These are phyloP conservation scores for Porpolomopsis calyptriformis DNA, from an alignment of 768 basidiomycete species.

Conservation along the genomic window DNA sequence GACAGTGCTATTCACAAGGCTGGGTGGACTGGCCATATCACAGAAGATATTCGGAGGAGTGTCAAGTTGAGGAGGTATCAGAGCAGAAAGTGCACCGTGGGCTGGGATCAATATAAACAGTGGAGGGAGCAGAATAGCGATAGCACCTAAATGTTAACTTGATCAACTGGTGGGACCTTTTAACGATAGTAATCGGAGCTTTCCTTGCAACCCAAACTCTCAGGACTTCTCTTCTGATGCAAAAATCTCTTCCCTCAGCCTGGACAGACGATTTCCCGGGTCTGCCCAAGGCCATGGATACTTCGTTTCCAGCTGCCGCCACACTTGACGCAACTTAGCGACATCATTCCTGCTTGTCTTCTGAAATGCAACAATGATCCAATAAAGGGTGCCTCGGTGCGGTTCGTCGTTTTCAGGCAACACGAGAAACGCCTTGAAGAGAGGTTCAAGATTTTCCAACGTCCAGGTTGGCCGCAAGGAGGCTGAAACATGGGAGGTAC, in stretches of 20 bases:
- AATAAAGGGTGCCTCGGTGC: constrained; percentile 45
- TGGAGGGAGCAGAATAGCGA: constrained; percentile 49
- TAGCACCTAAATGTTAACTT: constrained; percentile 6
- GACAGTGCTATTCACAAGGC: constrained; percentile 91
- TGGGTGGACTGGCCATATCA: constrained; percentile 75
- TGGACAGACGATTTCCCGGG: constrained; percentile 32
- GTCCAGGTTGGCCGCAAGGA: constrained; percentile 36
- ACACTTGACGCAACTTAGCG: constrained; percentile 42
- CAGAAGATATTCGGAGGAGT: constrained; percentile 69
- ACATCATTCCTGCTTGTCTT: constrained; percentile 46
- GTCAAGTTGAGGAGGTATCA: constrained; percentile 76
- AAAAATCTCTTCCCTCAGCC: constrained; percentile 17
- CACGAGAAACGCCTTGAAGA: constrained; percentile 57
- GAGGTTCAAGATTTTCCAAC: constrained; percentile 38
- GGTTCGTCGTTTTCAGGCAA: constrained; percentile 31
- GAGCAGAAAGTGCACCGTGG: constrained; percentile 54
- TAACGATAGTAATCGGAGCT: background rate
- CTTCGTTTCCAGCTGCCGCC: constrained; percentile 43
- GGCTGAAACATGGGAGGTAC: background rate
- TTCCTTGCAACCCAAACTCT: background rate
- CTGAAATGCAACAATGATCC: constrained; percentile 58
- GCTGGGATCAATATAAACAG: constrained; percentile 65
- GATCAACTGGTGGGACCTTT: background rate
- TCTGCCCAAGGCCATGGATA: constrained; percentile 40
- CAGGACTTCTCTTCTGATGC: background rate